phyloP scores from a whole-genome alignment of 768 basidiomycete genomes.

The Pleurotus tuoliensis region DNA sequence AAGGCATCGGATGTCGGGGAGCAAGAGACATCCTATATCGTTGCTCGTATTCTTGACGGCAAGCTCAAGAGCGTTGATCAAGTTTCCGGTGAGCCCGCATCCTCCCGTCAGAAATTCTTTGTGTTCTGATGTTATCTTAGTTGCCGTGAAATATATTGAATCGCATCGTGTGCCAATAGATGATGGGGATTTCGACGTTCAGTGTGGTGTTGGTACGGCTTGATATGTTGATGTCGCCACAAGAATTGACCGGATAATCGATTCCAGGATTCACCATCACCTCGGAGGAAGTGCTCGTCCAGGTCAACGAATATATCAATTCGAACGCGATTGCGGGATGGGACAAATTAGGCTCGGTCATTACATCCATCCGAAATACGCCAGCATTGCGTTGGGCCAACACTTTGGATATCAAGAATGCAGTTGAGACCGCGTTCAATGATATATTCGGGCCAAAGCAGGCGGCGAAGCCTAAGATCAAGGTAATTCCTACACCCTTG shows the following conservation, averaged over 20 bases:
- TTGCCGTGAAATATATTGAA: conserved; percentile 74
- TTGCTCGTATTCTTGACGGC: conserved; percentile 66
- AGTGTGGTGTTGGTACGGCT: conserved; percentile 83
- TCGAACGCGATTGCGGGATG: conserved; percentile 62
- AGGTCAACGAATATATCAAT: conserved; percentile 55
- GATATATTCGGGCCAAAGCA: conserved; percentile 74
- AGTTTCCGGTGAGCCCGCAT: conserved; percentile 61
- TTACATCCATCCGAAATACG: conserved; percentile 58
- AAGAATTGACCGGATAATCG: background rate
- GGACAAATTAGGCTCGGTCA: conserved; percentile 65
- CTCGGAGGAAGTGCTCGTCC: conserved; percentile 51
- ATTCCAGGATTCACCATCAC: conserved; percentile 75
- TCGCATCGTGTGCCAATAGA: conserved; percentile 57
- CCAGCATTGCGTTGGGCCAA: conserved; percentile 77
- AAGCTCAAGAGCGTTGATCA: conserved; percentile 82
- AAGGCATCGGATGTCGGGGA: conserved; percentile 50
- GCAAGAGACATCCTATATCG: conserved; percentile 56
- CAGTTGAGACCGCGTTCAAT: conserved; percentile 66
- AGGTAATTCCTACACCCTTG: conserved; percentile 34
- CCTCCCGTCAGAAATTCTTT: no score
- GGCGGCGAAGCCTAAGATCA: conserved; percentile 58
- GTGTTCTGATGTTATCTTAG: conserved; percentile 28
- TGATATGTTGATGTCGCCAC: background rate
- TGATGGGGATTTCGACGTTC: conserved; percentile 64
- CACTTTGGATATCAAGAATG: conserved; percentile 79